Conservation (phyloP, 2,329 filamentous ascomycete species). For the Catunica adiposa region DNA sequence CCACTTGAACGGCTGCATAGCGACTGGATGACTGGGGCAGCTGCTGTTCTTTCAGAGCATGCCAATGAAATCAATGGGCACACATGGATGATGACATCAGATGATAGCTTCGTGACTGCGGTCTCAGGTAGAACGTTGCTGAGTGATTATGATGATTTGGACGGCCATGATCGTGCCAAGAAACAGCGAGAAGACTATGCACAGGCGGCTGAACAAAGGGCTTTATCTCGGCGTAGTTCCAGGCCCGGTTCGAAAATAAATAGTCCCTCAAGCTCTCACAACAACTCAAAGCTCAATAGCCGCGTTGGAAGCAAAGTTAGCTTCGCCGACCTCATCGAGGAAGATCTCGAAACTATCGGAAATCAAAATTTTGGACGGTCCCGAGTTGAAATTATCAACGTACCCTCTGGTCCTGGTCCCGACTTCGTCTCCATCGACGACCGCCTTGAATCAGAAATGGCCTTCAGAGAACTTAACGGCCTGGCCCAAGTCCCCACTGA, state of each 20-base stretch:
- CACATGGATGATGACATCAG: constrained; percentile 41
- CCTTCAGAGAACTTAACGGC: constrained; percentile 4
- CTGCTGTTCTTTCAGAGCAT: constrained; percentile 44
- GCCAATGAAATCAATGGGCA: constrained; percentile 52
- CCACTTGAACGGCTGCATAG: constrained; percentile 30
- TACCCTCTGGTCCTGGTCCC: constrained; percentile 24
- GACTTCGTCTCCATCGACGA: constrained; percentile 49
- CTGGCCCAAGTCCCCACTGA: constrained; percentile 31
- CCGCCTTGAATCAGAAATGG: constrained; percentile 30
- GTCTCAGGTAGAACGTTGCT: background rate
- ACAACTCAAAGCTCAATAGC: constrained; percentile 23
- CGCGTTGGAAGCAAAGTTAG: constrained; percentile 31
- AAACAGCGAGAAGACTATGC: constrained; percentile 17
- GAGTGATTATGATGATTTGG: constrained; percentile 30
- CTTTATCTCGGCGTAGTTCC: constrained; percentile 5
- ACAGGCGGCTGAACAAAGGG: constrained; percentile 1
- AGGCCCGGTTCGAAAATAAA: background rate
- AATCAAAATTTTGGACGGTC: background rate
- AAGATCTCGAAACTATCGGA: background rate
- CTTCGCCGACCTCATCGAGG: constrained; percentile 20
- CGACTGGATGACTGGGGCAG: constrained; percentile 49
- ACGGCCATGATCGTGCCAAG: constrained; percentile 32
- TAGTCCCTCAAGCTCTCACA: constrained; percentile 4
- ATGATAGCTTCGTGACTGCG: constrained; percentile 26
- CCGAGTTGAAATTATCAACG: background rate